Conservation (phyloP, 164 flowering plant genomes). For the Umbellularia californica region DNA sequence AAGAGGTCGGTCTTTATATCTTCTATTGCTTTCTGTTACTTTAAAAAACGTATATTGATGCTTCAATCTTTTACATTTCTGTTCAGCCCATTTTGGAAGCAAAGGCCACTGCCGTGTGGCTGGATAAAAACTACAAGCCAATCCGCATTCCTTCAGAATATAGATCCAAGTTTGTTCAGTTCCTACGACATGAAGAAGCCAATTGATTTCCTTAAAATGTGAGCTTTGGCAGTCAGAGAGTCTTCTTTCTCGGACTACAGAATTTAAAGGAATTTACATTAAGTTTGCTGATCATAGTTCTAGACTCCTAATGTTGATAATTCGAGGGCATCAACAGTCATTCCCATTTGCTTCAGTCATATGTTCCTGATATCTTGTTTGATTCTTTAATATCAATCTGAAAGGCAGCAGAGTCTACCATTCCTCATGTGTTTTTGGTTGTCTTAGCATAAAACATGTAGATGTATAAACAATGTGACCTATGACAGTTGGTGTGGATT, state of each 20-base stretch:
- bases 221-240: neutral
- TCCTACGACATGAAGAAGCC: constrained; percentile 25
- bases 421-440: no score
- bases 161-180: constrained; percentile 53
- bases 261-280: neutral
- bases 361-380: no score
- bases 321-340: neutral
- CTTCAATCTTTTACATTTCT: neutral
- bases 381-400: no score
- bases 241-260: neutral
- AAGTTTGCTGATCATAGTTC: neutral
- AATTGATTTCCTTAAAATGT: neutral
- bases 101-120: constrained; percentile 71
- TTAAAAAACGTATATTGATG: neutral
- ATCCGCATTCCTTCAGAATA: constrained; percentile 69
- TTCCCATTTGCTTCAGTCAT: no score
- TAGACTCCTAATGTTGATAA: neutral
- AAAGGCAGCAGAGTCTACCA: no score
- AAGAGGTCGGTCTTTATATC: constrained; percentile 50
- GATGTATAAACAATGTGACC: no score
- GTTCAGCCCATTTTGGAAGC: constrained; percentile 76
- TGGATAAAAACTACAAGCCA: constrained; percentile 71
- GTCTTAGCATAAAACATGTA: no score
- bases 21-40: neutral
- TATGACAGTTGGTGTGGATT: no score